Percentiles rank a stretch among this genome's conserved stretches.
These are phyloP conservation scores for Pleomassaria siparia DNA, from an alignment of 2,329 filamentous ascomycete genomes.

Conservation along the genomic window DNA sequence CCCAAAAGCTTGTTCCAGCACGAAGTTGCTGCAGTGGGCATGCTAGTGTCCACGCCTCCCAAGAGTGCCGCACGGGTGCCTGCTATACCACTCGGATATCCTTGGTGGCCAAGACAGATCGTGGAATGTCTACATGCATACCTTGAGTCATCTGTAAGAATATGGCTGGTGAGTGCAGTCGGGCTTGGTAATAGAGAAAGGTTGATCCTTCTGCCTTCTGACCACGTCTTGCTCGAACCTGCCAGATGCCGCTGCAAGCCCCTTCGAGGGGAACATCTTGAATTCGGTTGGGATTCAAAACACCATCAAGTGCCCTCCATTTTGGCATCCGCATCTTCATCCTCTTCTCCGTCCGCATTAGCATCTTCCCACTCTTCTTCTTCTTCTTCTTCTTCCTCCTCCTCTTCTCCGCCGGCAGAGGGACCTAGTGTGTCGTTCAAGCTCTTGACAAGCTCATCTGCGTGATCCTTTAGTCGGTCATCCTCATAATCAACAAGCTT, in stretches of 20 bases:
- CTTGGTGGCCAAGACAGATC: too few species aligned
- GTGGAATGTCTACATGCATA: too few species aligned
- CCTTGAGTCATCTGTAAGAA: too few species aligned
- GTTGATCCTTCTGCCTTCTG: too few species aligned
- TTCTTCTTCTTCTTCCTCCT: conserved; percentile 43
- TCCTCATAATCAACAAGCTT: conserved; percentile 80
- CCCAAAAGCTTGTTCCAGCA: neutral
- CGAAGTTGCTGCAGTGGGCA: neutral
- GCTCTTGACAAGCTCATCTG: conserved; percentile 65
- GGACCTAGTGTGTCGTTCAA: conserved; percentile 49
- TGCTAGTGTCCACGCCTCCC: neutral
- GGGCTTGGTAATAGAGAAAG: too few species aligned
- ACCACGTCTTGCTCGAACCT: too few species aligned
- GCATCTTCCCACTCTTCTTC: conserved; percentile 43
- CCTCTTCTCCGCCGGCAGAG: conserved; percentile 45
- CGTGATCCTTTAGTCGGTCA: conserved; percentile 73
- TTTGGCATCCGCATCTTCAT: conserved; percentile 35
- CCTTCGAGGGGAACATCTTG: too few species aligned
- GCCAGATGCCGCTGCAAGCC: too few species aligned
- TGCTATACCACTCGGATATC: neutral
- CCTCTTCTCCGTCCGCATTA: conserved; percentile 31
- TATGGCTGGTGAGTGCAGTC: too few species aligned
- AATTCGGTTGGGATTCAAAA: too few species aligned
- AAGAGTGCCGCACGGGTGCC: neutral
- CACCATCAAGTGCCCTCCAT: conserved; percentile 42